phyloP scores from a whole-genome alignment of 305 asterid species.

The Fraxinus sp. region DNA sequence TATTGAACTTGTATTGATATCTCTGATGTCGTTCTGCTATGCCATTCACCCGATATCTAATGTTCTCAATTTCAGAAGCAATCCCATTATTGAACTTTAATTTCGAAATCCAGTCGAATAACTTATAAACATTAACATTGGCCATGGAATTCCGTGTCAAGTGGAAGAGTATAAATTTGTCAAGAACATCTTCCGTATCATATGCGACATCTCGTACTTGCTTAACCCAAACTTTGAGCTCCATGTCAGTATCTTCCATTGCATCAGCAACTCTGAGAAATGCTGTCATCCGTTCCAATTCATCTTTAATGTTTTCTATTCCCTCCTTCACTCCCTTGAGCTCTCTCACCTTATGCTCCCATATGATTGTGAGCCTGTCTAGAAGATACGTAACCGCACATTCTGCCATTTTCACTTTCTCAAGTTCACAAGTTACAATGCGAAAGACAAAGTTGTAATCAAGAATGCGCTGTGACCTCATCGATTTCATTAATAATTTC shows the following conservation, averaged over 20 bases:
- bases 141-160: not conserved
- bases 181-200: slow-evolving; percentile 20
- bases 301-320: not conserved
- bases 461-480: not conserved
- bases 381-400: not conserved
- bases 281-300: not conserved
- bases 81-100: not conserved
- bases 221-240: slow-evolving; percentile 21
- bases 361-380: not conserved
- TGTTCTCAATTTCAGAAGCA: not conserved
- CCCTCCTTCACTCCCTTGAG: not conserved
- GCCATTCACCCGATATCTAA: not conserved
- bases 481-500: not conserved
- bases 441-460: not conserved
- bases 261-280: not conserved
- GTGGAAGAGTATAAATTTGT: slow-evolving; percentile 5
- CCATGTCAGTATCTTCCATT: slow-evolving; percentile 9
- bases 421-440: not conserved
- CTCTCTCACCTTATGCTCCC: not conserved
- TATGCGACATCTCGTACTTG: slow-evolving; percentile 22
- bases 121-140: not conserved
- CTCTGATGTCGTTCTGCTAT: slow-evolving; percentile 17
- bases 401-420: not conserved
- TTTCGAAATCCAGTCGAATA: not conserved
- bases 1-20: not conserved